These are phyloP conservation scores for Pythium chondricola DNA, from an alignment of 352 stramenopile species.

Conservation along the genomic window DNA sequence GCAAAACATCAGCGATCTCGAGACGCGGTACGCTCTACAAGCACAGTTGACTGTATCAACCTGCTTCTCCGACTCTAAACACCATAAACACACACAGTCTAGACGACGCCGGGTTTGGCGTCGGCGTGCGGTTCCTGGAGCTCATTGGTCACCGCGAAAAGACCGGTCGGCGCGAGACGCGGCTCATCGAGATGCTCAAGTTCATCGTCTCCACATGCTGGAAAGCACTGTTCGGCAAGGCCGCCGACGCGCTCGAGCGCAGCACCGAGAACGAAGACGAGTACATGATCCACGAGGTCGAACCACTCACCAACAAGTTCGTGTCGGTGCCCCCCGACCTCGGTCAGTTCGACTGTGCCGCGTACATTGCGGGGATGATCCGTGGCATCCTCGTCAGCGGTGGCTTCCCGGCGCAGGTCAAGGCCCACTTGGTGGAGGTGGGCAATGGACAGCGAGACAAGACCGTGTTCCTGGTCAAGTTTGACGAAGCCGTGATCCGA, in stretches of 20 bases:
- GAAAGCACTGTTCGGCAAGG: conserved; percentile 96
- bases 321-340: conserved; percentile 94
- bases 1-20: conserved; percentile 94
- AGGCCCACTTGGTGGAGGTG: conserved; percentile 67
- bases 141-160: conserved; percentile 87
- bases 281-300: conserved; percentile 97
- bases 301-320: conserved; percentile 94
- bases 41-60: background rate
- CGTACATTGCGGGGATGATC: conserved; percentile 95
- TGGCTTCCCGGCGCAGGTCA: conserved; percentile 77
- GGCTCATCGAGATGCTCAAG: conserved; percentile 84
- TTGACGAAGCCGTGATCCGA: conserved; percentile 76
- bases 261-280: conserved; percentile 97
- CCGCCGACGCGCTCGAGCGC: conserved; percentile 93
- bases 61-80: background rate
- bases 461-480: conserved; percentile 86
- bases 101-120: conserved; percentile 92
- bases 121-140: conserved; percentile 94
- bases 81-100: conserved; percentile 58
- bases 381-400: conserved; percentile 82
- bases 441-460: conserved; percentile 57
- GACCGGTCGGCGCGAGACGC: conserved; percentile 67
- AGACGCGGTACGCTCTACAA: conserved; percentile 49
- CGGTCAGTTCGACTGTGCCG: conserved; percentile 94
- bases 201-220: conserved; percentile 93